phyloP scores from a whole-genome alignment of 306 rosid species.

The Arachis stenosperma region DNA sequence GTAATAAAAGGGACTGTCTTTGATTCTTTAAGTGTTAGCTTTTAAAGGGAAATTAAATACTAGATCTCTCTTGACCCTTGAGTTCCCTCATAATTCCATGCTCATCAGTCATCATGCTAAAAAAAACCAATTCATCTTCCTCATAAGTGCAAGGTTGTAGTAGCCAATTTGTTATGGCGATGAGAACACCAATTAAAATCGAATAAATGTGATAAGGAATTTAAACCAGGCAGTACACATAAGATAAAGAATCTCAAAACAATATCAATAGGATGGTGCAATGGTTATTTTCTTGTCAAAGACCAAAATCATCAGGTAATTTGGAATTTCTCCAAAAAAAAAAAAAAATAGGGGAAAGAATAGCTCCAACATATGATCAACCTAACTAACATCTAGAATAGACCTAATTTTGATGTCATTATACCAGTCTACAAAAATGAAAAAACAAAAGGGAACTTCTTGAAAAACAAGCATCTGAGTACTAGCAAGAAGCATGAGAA shows the following conservation, averaged over 20 bases:
- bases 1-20: too few relatives aligned
- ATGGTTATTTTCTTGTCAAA: slow-evolving; percentile 30
- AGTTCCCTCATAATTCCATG: too few relatives aligned
- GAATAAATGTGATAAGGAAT: background rate
- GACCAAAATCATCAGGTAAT: slow-evolving; percentile 32
- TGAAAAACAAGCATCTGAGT: slow-evolving; percentile 38
- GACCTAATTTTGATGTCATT: slow-evolving; percentile 37
- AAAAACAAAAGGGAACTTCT: slow-evolving; percentile 33
- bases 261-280: slow-evolving; percentile 23
- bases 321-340: slow-evolving; percentile 36
- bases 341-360: slow-evolving; percentile 17
- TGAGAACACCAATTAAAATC: too few relatives aligned
- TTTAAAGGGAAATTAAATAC: too few relatives aligned
- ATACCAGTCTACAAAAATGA: slow-evolving; percentile 31
- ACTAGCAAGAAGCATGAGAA: slow-evolving; percentile 40
- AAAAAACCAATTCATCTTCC: background rate
- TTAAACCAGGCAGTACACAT: background rate
- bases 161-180: background rate
- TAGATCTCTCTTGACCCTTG: too few relatives aligned
- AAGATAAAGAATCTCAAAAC: background rate
- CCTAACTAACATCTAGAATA: slow-evolving; percentile 14
- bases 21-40: too few relatives aligned
- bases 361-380: slow-evolving; percentile 40
- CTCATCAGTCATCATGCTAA: slow-evolving; percentile 1
- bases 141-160: background rate